phyloP scores from a whole-genome alignment of 768 basidiomycete genomes.

The Suillus variegatus region DNA sequence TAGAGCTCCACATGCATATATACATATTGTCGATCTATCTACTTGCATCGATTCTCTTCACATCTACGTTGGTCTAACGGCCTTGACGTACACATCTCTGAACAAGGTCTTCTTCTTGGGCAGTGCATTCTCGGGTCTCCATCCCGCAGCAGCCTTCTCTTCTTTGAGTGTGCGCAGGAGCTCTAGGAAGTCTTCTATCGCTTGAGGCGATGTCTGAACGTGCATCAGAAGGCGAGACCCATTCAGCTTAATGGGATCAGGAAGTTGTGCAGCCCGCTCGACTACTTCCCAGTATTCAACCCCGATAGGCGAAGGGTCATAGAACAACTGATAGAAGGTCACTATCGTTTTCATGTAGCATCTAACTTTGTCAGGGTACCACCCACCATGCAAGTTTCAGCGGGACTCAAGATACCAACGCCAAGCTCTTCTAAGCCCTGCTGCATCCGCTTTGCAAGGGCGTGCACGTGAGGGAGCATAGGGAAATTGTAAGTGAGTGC shows the following conservation, averaged over 20 bases:
- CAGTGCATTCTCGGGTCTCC: conserved; percentile 5
- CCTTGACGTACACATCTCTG: conserved; percentile 26
- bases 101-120: conserved; percentile 10
- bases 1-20: conserved; percentile 28
- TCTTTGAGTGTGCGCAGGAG: conserved; percentile 60
- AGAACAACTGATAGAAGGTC: conserved; percentile 58
- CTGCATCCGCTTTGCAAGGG: conserved; percentile 64
- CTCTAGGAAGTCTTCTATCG: conserved; percentile 73
- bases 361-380: too few relatives aligned
- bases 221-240: conserved; percentile 81
- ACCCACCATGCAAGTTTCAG: conserved; percentile 86
- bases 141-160: conserved; percentile 65
- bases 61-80: conserved; percentile 20
- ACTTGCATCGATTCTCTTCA: neutral
- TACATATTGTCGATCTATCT: conserved; percentile 1
- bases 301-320: conserved; percentile 69
- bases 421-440: conserved; percentile 69
- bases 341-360: neutral
- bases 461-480: conserved; percentile 67
- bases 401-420: conserved; percentile 64
- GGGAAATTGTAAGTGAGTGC: conserved; percentile 81
- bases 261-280: conserved; percentile 55
- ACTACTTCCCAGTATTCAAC: conserved; percentile 64
- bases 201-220: conserved; percentile 73
- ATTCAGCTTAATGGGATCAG: conserved; percentile 65